Conservation (phyloP, 495 filamentous ascomycete species). For the Daldinia bambusicola region DNA sequence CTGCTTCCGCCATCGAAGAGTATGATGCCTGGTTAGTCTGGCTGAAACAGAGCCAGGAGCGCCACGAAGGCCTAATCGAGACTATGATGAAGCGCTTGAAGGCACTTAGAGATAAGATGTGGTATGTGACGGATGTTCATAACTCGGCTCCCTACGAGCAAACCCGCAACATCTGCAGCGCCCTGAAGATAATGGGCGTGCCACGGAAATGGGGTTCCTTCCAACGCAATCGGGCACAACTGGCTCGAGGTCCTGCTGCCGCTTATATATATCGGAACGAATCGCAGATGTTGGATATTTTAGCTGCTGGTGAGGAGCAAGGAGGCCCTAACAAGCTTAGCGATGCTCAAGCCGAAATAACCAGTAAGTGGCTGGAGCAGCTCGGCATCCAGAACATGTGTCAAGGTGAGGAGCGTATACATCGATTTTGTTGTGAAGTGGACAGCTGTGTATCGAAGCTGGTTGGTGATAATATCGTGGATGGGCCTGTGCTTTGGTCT, state of each 20-base stretch:
- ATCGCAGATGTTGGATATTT: constrained; percentile 84
- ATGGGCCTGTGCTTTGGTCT: constrained; percentile 91
- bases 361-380: constrained; percentile 82
- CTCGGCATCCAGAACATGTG: constrained; percentile 92
- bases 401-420: constrained; percentile 93
- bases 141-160: constrained; percentile 92
- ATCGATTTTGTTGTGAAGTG: constrained; percentile 91
- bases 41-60: constrained; percentile 77
- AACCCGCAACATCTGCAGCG: constrained; percentile 84
- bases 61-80: constrained; percentile 71
- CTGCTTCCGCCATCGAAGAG: constrained; percentile 73
- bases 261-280: constrained; percentile 85
- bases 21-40: constrained; percentile 81
- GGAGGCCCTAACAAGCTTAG: constrained; percentile 93
- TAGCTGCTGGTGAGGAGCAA: constrained; percentile 83
- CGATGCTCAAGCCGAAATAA: constrained; percentile 94
- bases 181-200: constrained; percentile 90
- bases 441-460: constrained; percentile 87
- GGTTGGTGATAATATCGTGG: constrained; percentile 84
- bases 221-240: constrained; percentile 64
- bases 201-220: constrained; percentile 62
- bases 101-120: constrained; percentile 91
- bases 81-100: constrained; percentile 73
- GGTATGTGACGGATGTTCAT: constrained; percentile 96
- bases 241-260: constrained; percentile 67